Evolutionary conservation across 2,329 filamentous ascomycete genomes (phyloP).

Genomic region (Nothopassalora personata): DNA sequence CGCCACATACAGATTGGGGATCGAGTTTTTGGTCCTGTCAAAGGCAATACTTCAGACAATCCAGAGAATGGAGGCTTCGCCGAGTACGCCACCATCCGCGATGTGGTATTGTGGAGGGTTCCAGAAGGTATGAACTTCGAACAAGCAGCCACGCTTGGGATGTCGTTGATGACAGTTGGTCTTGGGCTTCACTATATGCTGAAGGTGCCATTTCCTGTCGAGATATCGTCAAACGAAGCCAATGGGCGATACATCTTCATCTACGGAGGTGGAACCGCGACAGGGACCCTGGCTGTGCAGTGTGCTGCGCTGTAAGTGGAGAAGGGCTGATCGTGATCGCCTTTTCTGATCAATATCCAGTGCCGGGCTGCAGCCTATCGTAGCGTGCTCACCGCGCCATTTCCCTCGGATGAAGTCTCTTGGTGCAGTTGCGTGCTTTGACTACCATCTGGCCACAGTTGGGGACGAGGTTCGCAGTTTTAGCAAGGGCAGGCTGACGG

Average conservation of each 20-base stretch:
- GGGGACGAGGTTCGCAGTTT: conserved; percentile 13
- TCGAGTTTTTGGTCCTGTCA: conserved; percentile 16
- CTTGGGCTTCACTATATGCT: conserved; percentile 16
- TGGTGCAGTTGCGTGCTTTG: conserved; percentile 14
- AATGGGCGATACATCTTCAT: conserved; percentile 9
- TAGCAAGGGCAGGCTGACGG: conserved; percentile 7
- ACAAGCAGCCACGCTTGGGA: conserved; percentile 15
- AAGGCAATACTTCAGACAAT: conserved; percentile 14
- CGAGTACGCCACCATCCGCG: conserved; percentile 14
- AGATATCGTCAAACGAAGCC: neutral
- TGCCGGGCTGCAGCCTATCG: conserved; percentile 11
- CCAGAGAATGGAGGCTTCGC: conserved; percentile 17
- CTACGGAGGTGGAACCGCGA: conserved; percentile 17
- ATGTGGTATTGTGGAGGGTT: conserved; percentile 11
- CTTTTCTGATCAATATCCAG: conserved; percentile 8
- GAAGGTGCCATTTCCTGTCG: conserved; percentile 11
- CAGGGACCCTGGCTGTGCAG: conserved; percentile 16
- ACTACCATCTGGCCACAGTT: conserved; percentile 13
- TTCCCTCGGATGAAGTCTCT: conserved; percentile 13
- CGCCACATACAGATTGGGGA: conserved; percentile 11
- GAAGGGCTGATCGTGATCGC: no score
- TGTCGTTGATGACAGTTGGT: conserved; percentile 17
- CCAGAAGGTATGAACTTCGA: conserved; percentile 12
- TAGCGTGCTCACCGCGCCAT: conserved; percentile 16
- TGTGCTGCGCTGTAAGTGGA: conserved; percentile 15